phyloP scores from a whole-genome alignment of 2,329 filamentous ascomycete species.

The Penicillium capsulatum region DNA sequence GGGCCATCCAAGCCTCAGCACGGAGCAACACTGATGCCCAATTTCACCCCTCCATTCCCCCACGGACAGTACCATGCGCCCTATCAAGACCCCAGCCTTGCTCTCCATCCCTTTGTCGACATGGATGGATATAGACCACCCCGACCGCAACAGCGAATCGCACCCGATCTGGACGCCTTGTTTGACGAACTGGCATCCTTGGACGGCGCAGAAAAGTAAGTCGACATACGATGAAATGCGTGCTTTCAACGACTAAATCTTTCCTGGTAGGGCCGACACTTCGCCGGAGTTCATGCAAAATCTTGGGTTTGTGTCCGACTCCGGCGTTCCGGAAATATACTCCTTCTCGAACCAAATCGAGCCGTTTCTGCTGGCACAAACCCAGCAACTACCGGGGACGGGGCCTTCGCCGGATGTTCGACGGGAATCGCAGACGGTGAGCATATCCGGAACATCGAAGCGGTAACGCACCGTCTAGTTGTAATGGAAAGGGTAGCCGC shows the following conservation, averaged over 20 bases:
- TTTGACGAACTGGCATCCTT: constrained; percentile 57
- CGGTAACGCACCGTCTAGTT: too few species aligned
- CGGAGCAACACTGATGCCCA: constrained; percentile 18
- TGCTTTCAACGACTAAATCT: too few species aligned
- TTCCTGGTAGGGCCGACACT: constrained; percentile 35
- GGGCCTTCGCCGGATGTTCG: constrained; percentile 16
- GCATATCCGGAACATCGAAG: constrained; percentile 13
- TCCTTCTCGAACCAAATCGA: constrained; percentile 34
- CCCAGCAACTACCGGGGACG: constrained; percentile 23
- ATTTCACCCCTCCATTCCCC: constrained; percentile 23
- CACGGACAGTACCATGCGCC: constrained; percentile 24
- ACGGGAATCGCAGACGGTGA: constrained; percentile 21
- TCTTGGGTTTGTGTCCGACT: constrained; percentile 35
- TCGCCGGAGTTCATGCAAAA: constrained; percentile 40
- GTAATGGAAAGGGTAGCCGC: too few species aligned
- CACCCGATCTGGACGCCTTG: constrained; percentile 46
- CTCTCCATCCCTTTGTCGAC: constrained; percentile 27
- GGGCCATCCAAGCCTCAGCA: constrained; percentile 18
- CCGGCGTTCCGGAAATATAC: constrained; percentile 35
- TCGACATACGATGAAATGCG: too few species aligned
- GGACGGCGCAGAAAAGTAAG: constrained; percentile 50
- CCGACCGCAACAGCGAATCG: constrained; percentile 29
- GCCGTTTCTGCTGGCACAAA: constrained; percentile 32
- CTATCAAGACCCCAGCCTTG: constrained; percentile 28
- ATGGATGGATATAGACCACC: constrained; percentile 29